Conservation (phyloP, 805 yeast species). For the Pichia heedii region DNA sequence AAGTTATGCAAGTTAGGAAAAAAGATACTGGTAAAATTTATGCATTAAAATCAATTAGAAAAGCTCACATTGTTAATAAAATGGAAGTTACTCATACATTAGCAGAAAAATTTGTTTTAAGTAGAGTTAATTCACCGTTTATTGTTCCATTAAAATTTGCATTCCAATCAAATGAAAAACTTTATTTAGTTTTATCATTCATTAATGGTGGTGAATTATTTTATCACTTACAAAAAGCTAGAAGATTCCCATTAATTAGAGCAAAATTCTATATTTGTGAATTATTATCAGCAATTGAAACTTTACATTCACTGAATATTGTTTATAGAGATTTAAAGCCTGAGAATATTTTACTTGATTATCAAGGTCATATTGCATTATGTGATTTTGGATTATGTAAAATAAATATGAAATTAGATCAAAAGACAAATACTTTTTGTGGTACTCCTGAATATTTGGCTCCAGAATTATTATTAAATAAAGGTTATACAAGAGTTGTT, state of each 20-base stretch:
- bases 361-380: slow-evolving; percentile 94
- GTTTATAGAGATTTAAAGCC: slow-evolving; percentile 95
- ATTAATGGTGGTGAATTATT: slow-evolving; percentile 96
- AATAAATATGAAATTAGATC: slow-evolving; percentile 84
- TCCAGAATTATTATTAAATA: slow-evolving; percentile 84
- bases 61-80: slow-evolving; percentile 88
- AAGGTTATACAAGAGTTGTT: slow-evolving; percentile 90
- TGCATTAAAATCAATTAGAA: slow-evolving; percentile 88
- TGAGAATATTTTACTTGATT: slow-evolving; percentile 86
- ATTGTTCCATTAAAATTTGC: slow-evolving; percentile 94
- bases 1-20: slow-evolving; percentile 97
- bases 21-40: slow-evolving; percentile 91
- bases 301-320: slow-evolving; percentile 82
- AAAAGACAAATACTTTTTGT: slow-evolving; percentile 84
- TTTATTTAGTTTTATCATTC: slow-evolving; percentile 83
- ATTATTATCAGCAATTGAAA: slow-evolving; percentile 84
- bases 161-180: slow-evolving; percentile 93
- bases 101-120: slow-evolving; percentile 92
- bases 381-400: slow-evolving; percentile 98
- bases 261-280: slow-evolving; percentile 94
- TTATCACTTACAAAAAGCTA: slow-evolving; percentile 86
- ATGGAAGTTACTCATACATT: slow-evolving; percentile 93
- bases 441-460: slow-evolving; percentile 98
- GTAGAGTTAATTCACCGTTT: slow-evolving; percentile 88
- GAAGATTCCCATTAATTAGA: slow-evolving; percentile 80